Evolutionary conservation across 805 yeast species (phyloP).

Genomic region (Metahyphopichia silvanorum): DNA sequence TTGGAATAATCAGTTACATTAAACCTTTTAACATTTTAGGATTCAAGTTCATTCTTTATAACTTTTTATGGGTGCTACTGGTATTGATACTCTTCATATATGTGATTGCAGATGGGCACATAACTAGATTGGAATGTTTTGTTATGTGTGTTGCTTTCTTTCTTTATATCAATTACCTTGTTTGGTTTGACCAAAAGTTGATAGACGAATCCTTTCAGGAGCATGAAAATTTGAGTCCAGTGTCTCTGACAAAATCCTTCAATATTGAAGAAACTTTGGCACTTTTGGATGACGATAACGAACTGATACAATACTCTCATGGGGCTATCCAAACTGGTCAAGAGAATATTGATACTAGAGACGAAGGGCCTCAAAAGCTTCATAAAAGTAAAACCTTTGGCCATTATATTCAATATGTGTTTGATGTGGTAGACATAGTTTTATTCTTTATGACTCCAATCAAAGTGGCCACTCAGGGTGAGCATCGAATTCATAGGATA

Average conservation of each 20-base stretch:
- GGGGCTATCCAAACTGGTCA: background rate
- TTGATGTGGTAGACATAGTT: conserved; percentile 3
- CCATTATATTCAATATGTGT: conserved; percentile 1
- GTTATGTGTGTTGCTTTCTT: conserved; percentile 19
- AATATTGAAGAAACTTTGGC: conserved; percentile 1
- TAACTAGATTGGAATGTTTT: conserved; percentile 28
- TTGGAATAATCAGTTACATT: conserved; percentile 29
- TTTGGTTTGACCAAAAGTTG: conserved; percentile 9
- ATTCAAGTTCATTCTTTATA: conserved; percentile 17
- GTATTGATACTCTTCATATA: conserved; percentile 22
- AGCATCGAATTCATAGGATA: background rate
- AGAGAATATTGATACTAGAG: background rate
- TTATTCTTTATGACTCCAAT: conserved; percentile 3
- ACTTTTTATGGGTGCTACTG: conserved; percentile 27
- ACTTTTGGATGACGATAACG: background rate
- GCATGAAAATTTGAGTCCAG: background rate
- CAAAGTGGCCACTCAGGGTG: background rate
- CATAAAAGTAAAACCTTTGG: background rate
- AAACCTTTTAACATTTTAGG: conserved; percentile 20
- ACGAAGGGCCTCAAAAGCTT: conserved; percentile 2
- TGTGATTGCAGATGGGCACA: conserved; percentile 31
- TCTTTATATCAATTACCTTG: conserved; percentile 22
- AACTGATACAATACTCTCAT: too few species aligned
- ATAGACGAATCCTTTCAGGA: background rate
- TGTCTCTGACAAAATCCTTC: background rate